A percentile compares a stretch with the other conserved stretches of the same genome.
Conservation (phyloP, 352 stramenopile genomes). For the Phytopythium ostracodes region DNA sequence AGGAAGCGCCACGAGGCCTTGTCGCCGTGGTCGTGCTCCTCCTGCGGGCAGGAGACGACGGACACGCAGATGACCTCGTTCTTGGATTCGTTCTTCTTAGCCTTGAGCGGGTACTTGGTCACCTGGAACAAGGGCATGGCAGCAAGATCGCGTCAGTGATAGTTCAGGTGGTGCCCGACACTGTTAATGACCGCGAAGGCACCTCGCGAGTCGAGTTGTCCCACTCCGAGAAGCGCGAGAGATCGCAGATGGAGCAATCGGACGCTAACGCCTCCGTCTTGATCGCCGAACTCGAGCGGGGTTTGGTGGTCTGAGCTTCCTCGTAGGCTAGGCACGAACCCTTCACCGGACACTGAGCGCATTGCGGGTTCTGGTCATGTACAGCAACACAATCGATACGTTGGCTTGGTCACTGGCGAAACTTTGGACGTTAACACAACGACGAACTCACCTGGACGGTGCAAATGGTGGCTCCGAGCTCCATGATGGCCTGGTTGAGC, state of each 20-base stretch:
- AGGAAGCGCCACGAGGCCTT: conserved; percentile 59
- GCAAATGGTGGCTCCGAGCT: conserved; percentile 97
- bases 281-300: background rate
- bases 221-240: conserved; percentile 54
- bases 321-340: conserved; percentile 67
- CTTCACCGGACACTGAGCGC: conserved; percentile 59
- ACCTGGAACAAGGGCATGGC: conserved; percentile 42
- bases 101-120: conserved; percentile 76
- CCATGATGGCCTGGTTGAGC: conserved; percentile 98
- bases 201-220: conserved; percentile 15
- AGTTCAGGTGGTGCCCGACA: background rate
- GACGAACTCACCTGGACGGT: conserved; percentile 55
- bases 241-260: conserved; percentile 64
- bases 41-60: conserved; percentile 44
- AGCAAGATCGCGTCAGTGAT: background rate
- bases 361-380: conserved; percentile 59
- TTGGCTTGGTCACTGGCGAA: background rate
- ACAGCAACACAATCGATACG: background rate
- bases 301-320: conserved; percentile 19
- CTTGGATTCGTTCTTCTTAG: conserved; percentile 74
- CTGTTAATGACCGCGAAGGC: background rate
- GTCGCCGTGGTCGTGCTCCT: conserved; percentile 10
- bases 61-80: conserved; percentile 74
- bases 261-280: background rate
- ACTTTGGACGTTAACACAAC: too few species aligned